Base-by-base conservation (phyloP, 2,329 filamentous ascomycete species). In the Beauveria sp. region DNA sequence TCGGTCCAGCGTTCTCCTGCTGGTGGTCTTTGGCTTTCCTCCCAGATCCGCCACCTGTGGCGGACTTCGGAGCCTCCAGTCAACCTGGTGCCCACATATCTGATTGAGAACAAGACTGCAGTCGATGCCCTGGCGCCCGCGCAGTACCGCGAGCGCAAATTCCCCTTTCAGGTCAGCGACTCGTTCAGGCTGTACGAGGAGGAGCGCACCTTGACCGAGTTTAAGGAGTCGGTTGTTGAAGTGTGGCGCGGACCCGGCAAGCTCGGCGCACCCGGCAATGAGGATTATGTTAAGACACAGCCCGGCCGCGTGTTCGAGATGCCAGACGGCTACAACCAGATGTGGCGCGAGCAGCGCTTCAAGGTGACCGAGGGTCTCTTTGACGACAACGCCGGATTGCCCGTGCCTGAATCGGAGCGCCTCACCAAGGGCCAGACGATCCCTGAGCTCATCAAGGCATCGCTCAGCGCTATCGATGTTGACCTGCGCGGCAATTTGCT, bases 171-270 rank as follows among this genome's bases (percentile, higher is more conserved):
- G 68, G 78, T 88, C 64, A 74, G 77, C 67, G 81, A 85, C 30
- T 92, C 90, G 1, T 98, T 93, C 82, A 86, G 89, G 63, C 79
- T 81, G 20, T 87, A 93, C 66, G 88, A 98, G 75, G 93, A 99
- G 78, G 95, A 98, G 74, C 90, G 93, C 58, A 88, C 96, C 47
- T 78, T 99, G 62, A 92, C 91, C 43, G 92, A 97, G 73, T 99
- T 96, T 84, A 99, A 99, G 78, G 96, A 99, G 77, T 96, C 90
- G 20, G 91, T 97, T 18, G 92, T 98, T 30, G 92, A 97, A 76
- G 86, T 93, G 16, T 99, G 95, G 93, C 85, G 86, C 28, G 91
- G 91, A 0, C 90, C 90, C 0, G 87, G 87, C 63, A 83, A 86
- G 64, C 86, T 91, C 68, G 73, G 74, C 47, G 76, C 74, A 66